Base-by-base conservation (phyloP, 2,329 filamentous ascomycete species). In the Cladophialophora carrionii region DNA sequence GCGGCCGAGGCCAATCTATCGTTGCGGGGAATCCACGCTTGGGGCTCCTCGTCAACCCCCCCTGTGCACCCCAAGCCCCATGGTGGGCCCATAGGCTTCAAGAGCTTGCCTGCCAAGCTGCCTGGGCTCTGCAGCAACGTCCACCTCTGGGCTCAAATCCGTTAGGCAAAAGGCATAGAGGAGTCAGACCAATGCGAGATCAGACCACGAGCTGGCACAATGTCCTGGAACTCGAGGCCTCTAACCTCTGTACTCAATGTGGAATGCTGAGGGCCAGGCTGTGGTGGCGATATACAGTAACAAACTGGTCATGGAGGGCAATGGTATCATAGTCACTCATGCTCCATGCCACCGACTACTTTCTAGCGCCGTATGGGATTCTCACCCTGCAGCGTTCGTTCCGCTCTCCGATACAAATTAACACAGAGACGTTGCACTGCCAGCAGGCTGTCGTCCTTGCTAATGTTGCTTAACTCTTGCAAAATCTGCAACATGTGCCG, bases 391-490 rank as follows among this genome's bases (percentile, higher is more conserved):
- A 61, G n/a, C 24, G 57, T 53, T 7, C 43, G 43, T 48, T 68
- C 62, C 8, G 63, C 60, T 24, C 57, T 58, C 52, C 63, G 26
- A 46, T 62, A 68, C 9, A 68, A 37, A 55, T 68, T 63, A 29
- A 64, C 53, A 46, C 66, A 68, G 14, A 65, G 17, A 37, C 98
- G 94, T 75, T 98, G 94, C 17, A 98, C 81, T 1, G 94, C 89
- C 29, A 88, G 85, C 72, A 99, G 92, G 77, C 98, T 94, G 71
- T 98, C 94, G 73, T 99, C 95, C 75, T 93, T 96, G 75, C 93
- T 96, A 34, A 84, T 80, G 61, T 90, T 88, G 31, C 63, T 43
- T 43, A 68, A 37, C 32, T 57, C 48, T 43, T 64, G 49, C 43
- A 68, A 49, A 46, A 62, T 63, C 24, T 65, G 56, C 26, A 68